phyloP scores from a whole-genome alignment of 805 yeast genomes.

The Sugiyamaella boreocaroliniensis region DNA sequence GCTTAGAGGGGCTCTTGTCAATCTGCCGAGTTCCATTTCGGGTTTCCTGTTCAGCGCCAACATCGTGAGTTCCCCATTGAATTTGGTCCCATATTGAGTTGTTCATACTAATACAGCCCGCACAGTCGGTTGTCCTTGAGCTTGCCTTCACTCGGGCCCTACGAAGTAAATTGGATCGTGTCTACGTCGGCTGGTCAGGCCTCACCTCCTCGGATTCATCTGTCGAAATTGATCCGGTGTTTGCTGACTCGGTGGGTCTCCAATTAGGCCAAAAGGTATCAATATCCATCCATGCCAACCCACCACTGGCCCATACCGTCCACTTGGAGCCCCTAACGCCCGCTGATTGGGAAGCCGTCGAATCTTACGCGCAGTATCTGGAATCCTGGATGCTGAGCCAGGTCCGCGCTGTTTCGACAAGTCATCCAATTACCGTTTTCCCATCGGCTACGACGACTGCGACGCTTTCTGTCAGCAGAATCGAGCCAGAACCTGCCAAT shows the following conservation, averaged over 20 bases:
- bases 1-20: constrained; percentile 45
- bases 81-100: not conserved
- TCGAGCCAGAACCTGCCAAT: constrained; percentile 36
- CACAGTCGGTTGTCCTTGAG: constrained; percentile 55
- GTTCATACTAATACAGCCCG: constrained; percentile 24
- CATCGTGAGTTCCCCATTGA: constrained; percentile 33
- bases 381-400: constrained; percentile 74
- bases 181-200: constrained; percentile 65
- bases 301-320: constrained; percentile 52
- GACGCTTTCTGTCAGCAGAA: constrained; percentile 44
- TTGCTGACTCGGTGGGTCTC: constrained; percentile 49
- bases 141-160: constrained; percentile 30
- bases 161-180: constrained; percentile 16
- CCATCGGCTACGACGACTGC: constrained; percentile 60
- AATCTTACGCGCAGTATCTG: constrained; percentile 66
- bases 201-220: constrained; percentile 33
- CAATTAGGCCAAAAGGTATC: constrained; percentile 38
- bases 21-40: constrained; percentile 46
- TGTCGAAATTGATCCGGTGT: constrained; percentile 61
- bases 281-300: constrained; percentile 42
- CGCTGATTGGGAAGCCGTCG: constrained; percentile 88
- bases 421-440: constrained; percentile 59
- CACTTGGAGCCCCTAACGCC: constrained; percentile 70
- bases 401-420: constrained; percentile 61
- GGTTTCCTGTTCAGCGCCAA: constrained; percentile 44